These are phyloP conservation scores for Metschnikowia anglica DNA, from an alignment of 805 yeast species.

Conservation along the genomic window DNA sequence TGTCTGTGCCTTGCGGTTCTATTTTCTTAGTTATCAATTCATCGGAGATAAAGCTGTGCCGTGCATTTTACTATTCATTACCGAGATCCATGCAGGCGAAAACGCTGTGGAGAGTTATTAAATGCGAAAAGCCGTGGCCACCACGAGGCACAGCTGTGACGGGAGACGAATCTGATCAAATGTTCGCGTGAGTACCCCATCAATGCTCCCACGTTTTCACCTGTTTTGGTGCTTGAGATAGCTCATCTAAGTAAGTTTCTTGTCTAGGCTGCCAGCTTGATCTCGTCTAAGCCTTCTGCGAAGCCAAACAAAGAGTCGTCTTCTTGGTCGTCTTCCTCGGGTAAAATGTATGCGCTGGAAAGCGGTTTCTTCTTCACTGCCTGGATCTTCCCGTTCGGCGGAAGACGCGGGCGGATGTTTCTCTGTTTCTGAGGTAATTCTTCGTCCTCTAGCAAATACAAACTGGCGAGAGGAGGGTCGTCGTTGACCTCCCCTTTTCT, in stretches of 20 bases:
- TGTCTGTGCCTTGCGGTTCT: background rate
- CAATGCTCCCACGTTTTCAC: no score
- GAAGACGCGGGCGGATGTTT: slow-evolving; percentile 72
- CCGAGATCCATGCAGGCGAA: slow-evolving; percentile 8
- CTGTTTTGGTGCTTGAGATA: no score
- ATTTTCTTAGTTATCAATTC: background rate
- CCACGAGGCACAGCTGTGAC: no score
- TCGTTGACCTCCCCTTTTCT: slow-evolving; percentile 40
- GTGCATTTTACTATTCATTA: background rate
- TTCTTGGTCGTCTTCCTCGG: slow-evolving; percentile 6
- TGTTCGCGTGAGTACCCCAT: no score
- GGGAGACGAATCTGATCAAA: no score
- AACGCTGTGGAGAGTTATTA: slow-evolving; percentile 1
- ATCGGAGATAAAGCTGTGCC: background rate
- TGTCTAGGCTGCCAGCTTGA: slow-evolving; percentile 7
- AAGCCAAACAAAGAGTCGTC: slow-evolving; percentile 5
- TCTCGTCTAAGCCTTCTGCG: slow-evolving; percentile 3
- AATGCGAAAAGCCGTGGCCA: background rate
- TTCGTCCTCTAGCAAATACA: slow-evolving; percentile 70
- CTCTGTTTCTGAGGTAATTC: slow-evolving; percentile 79
- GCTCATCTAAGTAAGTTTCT: no score
- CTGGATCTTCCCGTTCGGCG: slow-evolving; percentile 86
- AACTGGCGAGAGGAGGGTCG: slow-evolving; percentile 38
- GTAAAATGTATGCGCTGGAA: slow-evolving; percentile 32
- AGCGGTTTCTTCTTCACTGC: slow-evolving; percentile 58